Evolutionary conservation across 2,329 filamentous ascomycete species (phyloP), one percentile per base, ranked within the genome.

Genomic region (Diaporthe ilicicola): DNA sequence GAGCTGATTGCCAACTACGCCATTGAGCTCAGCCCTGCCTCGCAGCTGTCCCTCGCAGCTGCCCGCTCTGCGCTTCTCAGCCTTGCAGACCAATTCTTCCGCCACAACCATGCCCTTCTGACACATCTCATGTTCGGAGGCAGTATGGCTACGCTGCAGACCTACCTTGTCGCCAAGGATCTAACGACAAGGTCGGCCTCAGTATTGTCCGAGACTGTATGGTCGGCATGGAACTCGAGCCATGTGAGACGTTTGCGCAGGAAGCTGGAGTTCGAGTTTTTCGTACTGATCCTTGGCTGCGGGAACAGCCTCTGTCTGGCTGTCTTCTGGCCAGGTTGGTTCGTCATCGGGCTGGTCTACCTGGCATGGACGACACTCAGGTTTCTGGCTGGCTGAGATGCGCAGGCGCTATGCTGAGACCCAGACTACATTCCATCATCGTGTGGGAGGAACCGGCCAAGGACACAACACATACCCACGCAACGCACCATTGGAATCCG

Each of bases 311-410:
- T 89, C 69, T 81, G 85, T 72, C 76, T 89, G 39, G 55, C 88
- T 71, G 72, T 89, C 73, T 87, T 90, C 74, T 90, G 87, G 88
- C 88, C 88, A 0, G 88, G 88, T 0, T 89, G 88, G 87, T 79
- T 83, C 71, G 72, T 89, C 34, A 71, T 89, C 37, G 84, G 76
- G 2, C 77, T 81, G 8, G 74, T 78, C 34, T 72, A 72, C 78
- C 44, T 84, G 81, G 77, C 74, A 75, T 70, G 78, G 80, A 65
- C 74, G 78, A 68, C 77, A 77, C 15, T 83, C 80, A 82, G 73
- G 67, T 72, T 54, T 56, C 68, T 55, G 37, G 59, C 54, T n/a
- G 62, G 62, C 48, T 71, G 50, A 59, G 32, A 48, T 48, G 42
- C n/a, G 56, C 71, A 32, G 62, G 54, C 27, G 53, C 17, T 44